Conservation (phyloP, 805 yeast genomes). For the Candida xiaguanensis region DNA sequence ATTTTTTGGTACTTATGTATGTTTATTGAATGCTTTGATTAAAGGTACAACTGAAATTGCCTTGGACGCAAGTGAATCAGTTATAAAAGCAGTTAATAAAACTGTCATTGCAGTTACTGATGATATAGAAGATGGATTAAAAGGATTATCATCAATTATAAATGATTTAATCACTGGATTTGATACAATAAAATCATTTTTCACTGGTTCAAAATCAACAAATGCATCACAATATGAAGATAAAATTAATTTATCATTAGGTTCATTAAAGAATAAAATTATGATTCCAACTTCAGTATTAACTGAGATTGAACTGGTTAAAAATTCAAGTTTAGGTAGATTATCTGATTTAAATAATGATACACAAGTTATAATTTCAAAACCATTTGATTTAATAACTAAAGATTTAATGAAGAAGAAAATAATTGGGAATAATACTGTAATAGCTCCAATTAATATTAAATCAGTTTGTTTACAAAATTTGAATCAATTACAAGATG, state of each 20-base stretch:
- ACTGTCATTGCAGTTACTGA: slow-evolving; percentile 52
- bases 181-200: slow-evolving; percentile 10
- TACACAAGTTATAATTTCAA: slow-evolving; percentile 49
- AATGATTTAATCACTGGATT: slow-evolving; percentile 45
- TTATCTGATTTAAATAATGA: slow-evolving; percentile 61
- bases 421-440: slow-evolving; percentile 10
- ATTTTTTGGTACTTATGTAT: slow-evolving; percentile 81
- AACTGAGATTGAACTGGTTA: slow-evolving; percentile 48
- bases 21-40: slow-evolving; percentile 71
- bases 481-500: slow-evolving; percentile 24
- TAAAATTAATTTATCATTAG: slow-evolving; percentile 57
- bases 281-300: slow-evolving; percentile 66
- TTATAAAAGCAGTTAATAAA: slow-evolving; percentile 57
- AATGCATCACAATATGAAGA: slow-evolving; percentile 23
- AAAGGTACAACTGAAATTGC: slow-evolving; percentile 73
- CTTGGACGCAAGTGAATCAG: slow-evolving; percentile 62
- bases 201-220: slow-evolving; percentile 4
- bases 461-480: slow-evolving; percentile 6
- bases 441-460: slow-evolving; percentile 1
- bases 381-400: slow-evolving; percentile 56
- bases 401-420: slow-evolving; percentile 29
- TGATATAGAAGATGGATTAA: slow-evolving; percentile 65
- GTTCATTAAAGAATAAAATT: slow-evolving; percentile 47
- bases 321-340: slow-evolving; percentile 51
- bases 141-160: slow-evolving; percentile 53